Evolutionary conservation across 768 basidiomycete genomes (phyloP).

Genomic region (Psilocybe tampanensis): DNA sequence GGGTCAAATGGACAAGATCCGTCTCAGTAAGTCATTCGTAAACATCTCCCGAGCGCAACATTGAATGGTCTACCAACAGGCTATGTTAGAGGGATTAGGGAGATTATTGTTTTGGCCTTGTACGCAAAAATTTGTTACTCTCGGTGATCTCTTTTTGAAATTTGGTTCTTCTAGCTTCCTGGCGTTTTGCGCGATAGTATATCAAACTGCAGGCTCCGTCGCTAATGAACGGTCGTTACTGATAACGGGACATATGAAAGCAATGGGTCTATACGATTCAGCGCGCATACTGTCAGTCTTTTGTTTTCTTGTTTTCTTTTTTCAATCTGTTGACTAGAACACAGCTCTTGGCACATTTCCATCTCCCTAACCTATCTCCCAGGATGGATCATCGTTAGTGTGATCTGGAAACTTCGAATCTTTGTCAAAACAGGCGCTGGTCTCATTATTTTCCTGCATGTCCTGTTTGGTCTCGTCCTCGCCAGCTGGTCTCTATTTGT

Average conservation of each 20-base stretch:
- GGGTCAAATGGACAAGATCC: slow-evolving; percentile 54
- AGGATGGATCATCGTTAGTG: slow-evolving; percentile 69
- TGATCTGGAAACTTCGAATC: slow-evolving; percentile 69
- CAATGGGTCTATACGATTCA: slow-evolving; percentile 76
- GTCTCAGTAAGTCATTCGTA: slow-evolving; percentile 49
- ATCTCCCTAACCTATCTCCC: slow-evolving; percentile 72
- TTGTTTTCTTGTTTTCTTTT: neutral
- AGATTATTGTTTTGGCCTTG: slow-evolving; percentile 69
- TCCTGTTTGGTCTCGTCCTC: slow-evolving; percentile 67
- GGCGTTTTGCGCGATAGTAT: slow-evolving; percentile 71
- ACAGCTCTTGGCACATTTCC: slow-evolving; percentile 68
- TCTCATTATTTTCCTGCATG: slow-evolving; percentile 62
- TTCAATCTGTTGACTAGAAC: slow-evolving; percentile 29
- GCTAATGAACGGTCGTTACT: slow-evolving; percentile 64
- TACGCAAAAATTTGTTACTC: slow-evolving; percentile 29
- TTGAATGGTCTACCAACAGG: slow-evolving; percentile 43
- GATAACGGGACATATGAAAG: slow-evolving; percentile 74
- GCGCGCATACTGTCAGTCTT: slow-evolving; percentile 42
- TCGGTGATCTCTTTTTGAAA: neutral
- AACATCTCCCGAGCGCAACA: neutral
- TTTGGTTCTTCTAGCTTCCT: slow-evolving; percentile 51
- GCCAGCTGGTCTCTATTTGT: slow-evolving; percentile 76
- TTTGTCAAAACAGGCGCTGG: slow-evolving; percentile 62
- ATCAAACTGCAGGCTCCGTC: slow-evolving; percentile 76
- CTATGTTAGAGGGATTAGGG: slow-evolving; percentile 63